Evolutionary conservation across 495 filamentous ascomycete species (phyloP).

Genomic region (Penicillium macrosclerotiorum): DNA sequence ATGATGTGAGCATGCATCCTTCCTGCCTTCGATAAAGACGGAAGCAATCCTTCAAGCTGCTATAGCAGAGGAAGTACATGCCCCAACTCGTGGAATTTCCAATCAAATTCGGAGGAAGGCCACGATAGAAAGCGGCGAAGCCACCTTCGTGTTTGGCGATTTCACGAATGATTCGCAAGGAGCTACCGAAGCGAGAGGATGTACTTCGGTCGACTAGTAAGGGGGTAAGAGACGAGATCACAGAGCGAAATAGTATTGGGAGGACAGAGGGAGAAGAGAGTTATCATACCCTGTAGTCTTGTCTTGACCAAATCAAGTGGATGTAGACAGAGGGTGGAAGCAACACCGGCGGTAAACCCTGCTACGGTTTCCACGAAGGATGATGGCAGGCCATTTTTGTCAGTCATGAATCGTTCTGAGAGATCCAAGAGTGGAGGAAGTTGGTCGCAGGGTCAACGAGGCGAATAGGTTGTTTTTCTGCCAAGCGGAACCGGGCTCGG

Average conservation of each 20-base stretch:
- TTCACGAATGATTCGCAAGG: constrained; percentile 52
- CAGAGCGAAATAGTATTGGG: not conserved
- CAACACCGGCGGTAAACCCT: constrained; percentile 83
- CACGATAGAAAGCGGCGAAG: constrained; percentile 75
- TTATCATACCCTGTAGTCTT: constrained; percentile 72
- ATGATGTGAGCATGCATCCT: constrained; percentile 51
- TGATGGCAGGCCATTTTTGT: constrained; percentile 59
- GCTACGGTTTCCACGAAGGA: constrained; percentile 86
- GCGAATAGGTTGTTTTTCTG: too few relatives aligned
- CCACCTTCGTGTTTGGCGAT: constrained; percentile 58
- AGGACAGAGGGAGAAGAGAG: constrained; percentile 1
- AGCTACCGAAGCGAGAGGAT: constrained; percentile 47
- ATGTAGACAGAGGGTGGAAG: constrained; percentile 67
- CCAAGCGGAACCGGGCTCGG: constrained; percentile 4
- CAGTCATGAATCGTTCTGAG: constrained; percentile 40
- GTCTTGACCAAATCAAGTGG: constrained; percentile 96
- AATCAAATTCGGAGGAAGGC: constrained; percentile 82
- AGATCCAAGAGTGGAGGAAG: not conserved
- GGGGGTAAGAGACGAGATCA: not conserved
- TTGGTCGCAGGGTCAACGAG: not conserved
- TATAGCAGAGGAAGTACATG: constrained; percentile 80
- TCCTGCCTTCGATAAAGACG: constrained; percentile 14
- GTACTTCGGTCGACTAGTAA: constrained; percentile 43
- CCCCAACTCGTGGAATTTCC: constrained; percentile 91
- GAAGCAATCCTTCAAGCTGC: constrained; percentile 53